Base-by-base conservation (phyloP, 345 rosid genomes). In the Moricandia moricandioides region DNA sequence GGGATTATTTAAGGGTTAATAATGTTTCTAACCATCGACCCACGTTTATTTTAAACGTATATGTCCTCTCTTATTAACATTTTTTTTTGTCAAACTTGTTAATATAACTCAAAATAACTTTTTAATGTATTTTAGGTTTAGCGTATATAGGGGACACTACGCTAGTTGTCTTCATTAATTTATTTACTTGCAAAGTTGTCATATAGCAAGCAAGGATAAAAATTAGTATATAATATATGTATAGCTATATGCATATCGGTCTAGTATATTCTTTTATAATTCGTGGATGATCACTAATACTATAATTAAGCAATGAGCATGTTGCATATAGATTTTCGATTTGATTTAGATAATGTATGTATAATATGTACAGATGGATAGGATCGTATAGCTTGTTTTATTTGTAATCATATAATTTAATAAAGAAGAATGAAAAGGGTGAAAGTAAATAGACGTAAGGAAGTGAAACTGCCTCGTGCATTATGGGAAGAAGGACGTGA, bases 391-490 rank as follows among this genome's bases (percentile, higher is more conserved):
- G 31, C 31, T 29, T 29, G 5, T 29, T 29, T 29, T 29, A 29
- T 29, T 29, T 29, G 31, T 29, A 29, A 2, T 29, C 5, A 21
- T 29, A 29, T 29, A 29, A 29, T 29, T 29, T 29, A 4, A 29
- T 29, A 1, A 29, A 29, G 29, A 29, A 29, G 4, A 29, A 29
- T 29, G 31, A 29, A 29, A 29, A 29, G 5, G 31, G 31, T 29
- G 1, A 29, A 29, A 29, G 5, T 4, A 29, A 29, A 29, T 59
- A 55, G 72, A 58, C 77, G 72, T 71, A 65, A 71, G 12, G 68
- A 35, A 35, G 67, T 71, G 81, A 71, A 78, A 78, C 81, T 78
- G 81, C 81, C 77, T 78, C 81, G 81, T 78, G 81, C 72, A 71
- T 16, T 77, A 24, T 35, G 72, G 57, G 55, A 65, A 47, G 58